Evolutionary conservation across 2,329 filamentous ascomycete species (phyloP), one percentile per base, ranked within the genome.

Genomic region (Microcyclospora tardicrescens): DNA sequence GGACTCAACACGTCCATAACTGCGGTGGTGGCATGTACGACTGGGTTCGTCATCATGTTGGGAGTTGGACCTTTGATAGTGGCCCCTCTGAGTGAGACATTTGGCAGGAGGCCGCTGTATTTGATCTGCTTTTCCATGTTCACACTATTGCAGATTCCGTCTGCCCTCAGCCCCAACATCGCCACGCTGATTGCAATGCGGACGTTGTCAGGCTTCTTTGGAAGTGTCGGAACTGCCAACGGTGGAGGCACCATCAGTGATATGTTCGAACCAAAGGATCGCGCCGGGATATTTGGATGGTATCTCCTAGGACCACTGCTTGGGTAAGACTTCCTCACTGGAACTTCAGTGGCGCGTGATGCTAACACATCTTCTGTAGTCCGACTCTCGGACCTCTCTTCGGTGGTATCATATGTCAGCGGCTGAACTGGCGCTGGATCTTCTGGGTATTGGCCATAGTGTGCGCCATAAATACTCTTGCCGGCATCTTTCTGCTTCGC

Each of bases 1-100:
- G 76, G 81, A 16, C 83, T 84, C 52, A 43, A 66, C 14, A 69
- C 64, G 8, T 73, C 67, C 40, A 54, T 61, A 5, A 59, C 71
- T 35, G 63, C 82, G 1, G 69, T 68, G 1, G 68, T 73, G 0
- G 76, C 84, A 35, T 73, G 79, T 40, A 74, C 83, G 2, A 78
- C 75, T 0, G 69, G 81, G n/a, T 56, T 78, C 53, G 66, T 83
- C 2, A 60, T 81, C 1, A 36, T 33, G 27, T 36, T 28, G 13
- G 42, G 39, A 3, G n/a, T 39, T 14, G 64, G 64, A 4, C 66
- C 66, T 9, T 53, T 70, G 6, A 49, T 69, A 3, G 56, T 68
- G 6, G 66, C 66, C 11, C 66, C 66, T 2, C 48, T 68, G 6
- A 62, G 58, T 2, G 67, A 69, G 50, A 68, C 64, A 0, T 69